phyloP scores from a whole-genome alignment of 805 yeast genomes.

The Saccharomycopsis olivae region DNA sequence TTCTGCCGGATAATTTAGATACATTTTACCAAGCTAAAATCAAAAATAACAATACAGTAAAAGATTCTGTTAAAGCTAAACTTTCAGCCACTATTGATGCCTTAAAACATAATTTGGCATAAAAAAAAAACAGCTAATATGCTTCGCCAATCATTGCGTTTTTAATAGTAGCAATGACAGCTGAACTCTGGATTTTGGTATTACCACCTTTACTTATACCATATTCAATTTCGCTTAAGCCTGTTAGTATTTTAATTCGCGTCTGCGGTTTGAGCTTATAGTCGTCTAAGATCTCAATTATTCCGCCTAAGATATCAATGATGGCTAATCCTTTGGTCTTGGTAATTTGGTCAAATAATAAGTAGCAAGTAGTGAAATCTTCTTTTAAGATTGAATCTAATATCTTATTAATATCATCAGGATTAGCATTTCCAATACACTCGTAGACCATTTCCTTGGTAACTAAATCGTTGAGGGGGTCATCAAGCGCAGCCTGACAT shows the following conservation, averaged over 20 bases:
- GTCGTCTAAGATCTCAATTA: constrained; percentile 58
- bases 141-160: constrained; percentile 38
- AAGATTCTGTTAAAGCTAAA: constrained; percentile 16
- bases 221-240: constrained; percentile 82
- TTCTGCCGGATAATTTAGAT: constrained; percentile 7
- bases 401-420: constrained; percentile 67
- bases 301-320: constrained; percentile 71
- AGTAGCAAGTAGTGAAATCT: constrained; percentile 74
- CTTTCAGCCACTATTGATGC: constrained; percentile 13
- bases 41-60: constrained; percentile 3
- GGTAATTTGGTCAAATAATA: constrained; percentile 57
- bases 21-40: constrained; percentile 7
- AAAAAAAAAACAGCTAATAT: too few relatives aligned
- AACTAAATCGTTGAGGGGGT: constrained; percentile 40
- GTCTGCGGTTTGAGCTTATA: constrained; percentile 56
- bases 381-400: constrained; percentile 72
- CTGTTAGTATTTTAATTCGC: constrained; percentile 53
- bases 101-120: constrained; percentile 8
- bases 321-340: constrained; percentile 76
- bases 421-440: constrained; percentile 93
- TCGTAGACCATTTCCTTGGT: constrained; percentile 74
- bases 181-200: constrained; percentile 82
- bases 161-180: constrained; percentile 80
- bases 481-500: constrained; percentile 66
- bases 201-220: constrained; percentile 88